Percentiles rank a stretch among this genome's conserved stretches.
These are phyloP conservation scores for Plectosphaerella plurivora DNA, from an alignment of 2,329 filamentous ascomycete genomes.

Conservation along the genomic window DNA sequence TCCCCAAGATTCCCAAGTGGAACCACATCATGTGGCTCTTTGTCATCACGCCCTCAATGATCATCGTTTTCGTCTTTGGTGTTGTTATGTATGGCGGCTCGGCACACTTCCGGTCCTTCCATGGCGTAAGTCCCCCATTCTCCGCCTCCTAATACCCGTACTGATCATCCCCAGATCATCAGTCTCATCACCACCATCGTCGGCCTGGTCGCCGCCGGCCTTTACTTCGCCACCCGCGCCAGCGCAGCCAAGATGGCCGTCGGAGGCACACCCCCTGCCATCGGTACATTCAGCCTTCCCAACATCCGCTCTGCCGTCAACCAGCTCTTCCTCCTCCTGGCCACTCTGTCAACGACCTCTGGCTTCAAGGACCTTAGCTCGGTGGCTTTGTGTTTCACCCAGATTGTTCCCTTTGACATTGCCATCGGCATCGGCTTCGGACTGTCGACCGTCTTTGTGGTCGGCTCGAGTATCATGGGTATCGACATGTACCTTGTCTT, in stretches of 20 bases:
- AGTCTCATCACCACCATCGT: slow-evolving; percentile 19
- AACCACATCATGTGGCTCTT: slow-evolving; percentile 19
- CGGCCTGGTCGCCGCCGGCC: slow-evolving; percentile 15
- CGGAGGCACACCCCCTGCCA: neutral
- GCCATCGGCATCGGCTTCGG: slow-evolving; percentile 18
- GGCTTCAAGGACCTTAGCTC: slow-evolving; percentile 23
- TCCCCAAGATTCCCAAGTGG: slow-evolving; percentile 17
- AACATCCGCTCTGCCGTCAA: slow-evolving; percentile 15
- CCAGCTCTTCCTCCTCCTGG: slow-evolving; percentile 19
- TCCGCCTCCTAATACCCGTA: neutral
- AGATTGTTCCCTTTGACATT: slow-evolving; percentile 19
- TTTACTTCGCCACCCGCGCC: slow-evolving; percentile 16
- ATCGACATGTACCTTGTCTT: slow-evolving; percentile 14
- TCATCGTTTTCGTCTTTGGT: slow-evolving; percentile 21
- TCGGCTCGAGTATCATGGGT: slow-evolving; percentile 15
- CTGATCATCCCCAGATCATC: slow-evolving; percentile 16
- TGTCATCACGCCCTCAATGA: slow-evolving; percentile 17
- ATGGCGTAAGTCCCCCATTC: slow-evolving; percentile 18
- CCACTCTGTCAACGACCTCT: slow-evolving; percentile 14
- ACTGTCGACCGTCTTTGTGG: slow-evolving; percentile 15
- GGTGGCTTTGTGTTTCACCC: slow-evolving; percentile 21
- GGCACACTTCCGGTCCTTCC: slow-evolving; percentile 20
- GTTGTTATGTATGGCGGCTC: slow-evolving; percentile 15
- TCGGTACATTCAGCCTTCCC: slow-evolving; percentile 1
- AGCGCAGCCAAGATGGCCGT: slow-evolving; percentile 8